Base-by-base conservation (phyloP, 2,329 filamentous ascomycete genomes). In the Penicillium sp. region DNA sequence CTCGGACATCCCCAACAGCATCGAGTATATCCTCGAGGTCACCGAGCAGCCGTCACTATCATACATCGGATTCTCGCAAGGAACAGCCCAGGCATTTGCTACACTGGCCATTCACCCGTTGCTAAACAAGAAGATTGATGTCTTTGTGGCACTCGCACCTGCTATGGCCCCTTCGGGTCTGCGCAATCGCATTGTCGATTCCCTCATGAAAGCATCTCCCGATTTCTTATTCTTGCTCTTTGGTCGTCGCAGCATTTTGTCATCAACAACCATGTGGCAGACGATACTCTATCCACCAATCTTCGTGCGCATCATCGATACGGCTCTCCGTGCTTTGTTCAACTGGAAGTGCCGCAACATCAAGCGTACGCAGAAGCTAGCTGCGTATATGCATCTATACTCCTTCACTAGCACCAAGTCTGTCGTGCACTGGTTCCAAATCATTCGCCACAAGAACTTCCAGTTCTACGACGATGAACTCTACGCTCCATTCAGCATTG, bases 401-500 rank as follows among this genome's bases (percentile, higher is more conserved):
- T 97, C 92, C 0, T 97, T 93, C 72, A 97, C 93, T 0, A 96
- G 91, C 71, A 96, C 92, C 54, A 99, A 99, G 76, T 92, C 88
- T 18, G 92, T 99, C 8, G 94, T 99, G 0, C 94, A 99, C 71
- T 99, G 94, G 94, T 99, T 99, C 72, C 94, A 99, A 71, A 97
- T 99, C 70, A 99, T 99, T 66, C 88, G 94, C 61, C 97, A 93
- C 67, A 90, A 91, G 66, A 92, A 86, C 24, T 97, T 99, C 73
- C 94, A 99, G 74, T 97, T 99, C 90, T 97, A 92, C 73, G 94
- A 99, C 70, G 94, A 99, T 70, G 93, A 97, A 66, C 84, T 94
- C 1, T 89, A 92, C 54, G 87, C 88, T 27, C 88, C 88, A 0
- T 79, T 96, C 56, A 85, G 86, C 50, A 79, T 92, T 36, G 84